Evolutionary conservation across 228 moss, liverwort and hornwort species (phyloP).

Genomic region (Sphagnum fallax): DNA sequence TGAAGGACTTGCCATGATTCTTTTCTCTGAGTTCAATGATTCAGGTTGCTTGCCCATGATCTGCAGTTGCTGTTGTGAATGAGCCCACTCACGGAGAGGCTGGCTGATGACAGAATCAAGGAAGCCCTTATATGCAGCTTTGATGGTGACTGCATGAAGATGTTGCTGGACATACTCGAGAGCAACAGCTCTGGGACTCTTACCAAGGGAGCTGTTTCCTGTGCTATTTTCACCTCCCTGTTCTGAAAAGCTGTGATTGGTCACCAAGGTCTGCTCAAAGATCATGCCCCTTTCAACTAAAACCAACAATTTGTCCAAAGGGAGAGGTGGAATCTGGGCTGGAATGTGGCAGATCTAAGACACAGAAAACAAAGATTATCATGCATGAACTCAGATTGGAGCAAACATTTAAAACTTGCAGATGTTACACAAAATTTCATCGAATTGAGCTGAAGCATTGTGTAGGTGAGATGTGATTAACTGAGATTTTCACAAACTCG

Average conservation of each 20-base stretch:
- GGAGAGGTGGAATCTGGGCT: conserved; percentile 19
- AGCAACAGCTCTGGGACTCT: conserved; percentile 15
- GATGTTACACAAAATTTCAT: too few species aligned
- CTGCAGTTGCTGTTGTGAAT: background rate
- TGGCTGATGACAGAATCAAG: conserved; percentile 13
- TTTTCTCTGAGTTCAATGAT: background rate
- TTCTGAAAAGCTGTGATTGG: conserved; percentile 32
- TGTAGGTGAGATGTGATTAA: too few species aligned
- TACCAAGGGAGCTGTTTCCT: conserved; percentile 34
- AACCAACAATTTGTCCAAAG: conserved; percentile 30
- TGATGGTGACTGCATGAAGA: conserved; percentile 23
- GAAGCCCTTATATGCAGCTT: conserved; percentile 8
- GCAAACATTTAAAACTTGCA: too few species aligned
- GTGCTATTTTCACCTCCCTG: conserved; percentile 46
- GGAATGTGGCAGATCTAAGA: conserved; percentile 35
- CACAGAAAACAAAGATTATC: background rate
- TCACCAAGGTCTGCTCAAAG: conserved; percentile 18
- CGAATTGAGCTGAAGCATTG: too few species aligned
- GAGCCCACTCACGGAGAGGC: conserved; percentile 5
- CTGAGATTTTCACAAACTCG: too few species aligned
- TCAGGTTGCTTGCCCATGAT: conserved; percentile 3
- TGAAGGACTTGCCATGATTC: background rate
- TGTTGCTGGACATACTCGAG: conserved; percentile 43
- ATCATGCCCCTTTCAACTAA: conserved; percentile 24
- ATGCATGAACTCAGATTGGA: background rate